These are phyloP conservation scores for Lanmaoa pseudosensibilis DNA, from an alignment of 768 basidiomycete genomes.

Conservation along the genomic window DNA sequence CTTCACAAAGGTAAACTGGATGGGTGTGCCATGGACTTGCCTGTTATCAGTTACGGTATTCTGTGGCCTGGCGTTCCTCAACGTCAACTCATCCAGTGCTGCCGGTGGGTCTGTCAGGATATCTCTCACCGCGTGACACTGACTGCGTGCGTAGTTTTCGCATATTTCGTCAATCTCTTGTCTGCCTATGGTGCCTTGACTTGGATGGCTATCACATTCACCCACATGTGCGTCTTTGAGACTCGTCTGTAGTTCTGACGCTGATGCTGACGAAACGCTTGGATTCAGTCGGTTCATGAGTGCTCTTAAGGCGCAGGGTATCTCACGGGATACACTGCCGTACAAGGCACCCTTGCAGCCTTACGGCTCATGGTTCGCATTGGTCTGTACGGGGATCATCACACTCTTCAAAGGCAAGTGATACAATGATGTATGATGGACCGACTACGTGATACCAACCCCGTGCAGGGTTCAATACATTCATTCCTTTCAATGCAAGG, in stretches of 20 bases:
- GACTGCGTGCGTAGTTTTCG: slow-evolving; percentile 25
- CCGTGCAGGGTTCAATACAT: slow-evolving; percentile 37
- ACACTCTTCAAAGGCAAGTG: slow-evolving; percentile 56
- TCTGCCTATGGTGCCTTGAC: slow-evolving; percentile 37
- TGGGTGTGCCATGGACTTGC: slow-evolving; percentile 42
- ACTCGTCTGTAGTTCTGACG: background rate
- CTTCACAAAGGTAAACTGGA: slow-evolving; percentile 46
- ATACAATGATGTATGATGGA: background rate
- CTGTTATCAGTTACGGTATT: slow-evolving; percentile 49
- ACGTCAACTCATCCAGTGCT: slow-evolving; percentile 51
- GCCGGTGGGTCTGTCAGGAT: slow-evolving; percentile 38
- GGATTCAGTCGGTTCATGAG: slow-evolving; percentile 45
- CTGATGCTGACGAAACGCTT: slow-evolving; percentile 15
- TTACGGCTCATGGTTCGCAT: slow-evolving; percentile 61
- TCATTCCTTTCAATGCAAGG: slow-evolving; percentile 48
- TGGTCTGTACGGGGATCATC: slow-evolving; percentile 52
- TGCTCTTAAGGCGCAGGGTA: slow-evolving; percentile 45
- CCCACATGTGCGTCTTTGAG: slow-evolving; percentile 52
- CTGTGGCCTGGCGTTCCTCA: slow-evolving; percentile 60
- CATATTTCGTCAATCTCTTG: slow-evolving; percentile 42
- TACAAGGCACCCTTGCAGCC: slow-evolving; percentile 37
- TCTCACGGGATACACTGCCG: slow-evolving; percentile 44
- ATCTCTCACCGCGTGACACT: background rate
- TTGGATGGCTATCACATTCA: slow-evolving; percentile 50
- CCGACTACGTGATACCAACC: background rate